Percentiles rank a stretch among this genome's conserved stretches.
Conservation (phyloP, 306 rosid genomes). For the Astragalus membranaceus region DNA sequence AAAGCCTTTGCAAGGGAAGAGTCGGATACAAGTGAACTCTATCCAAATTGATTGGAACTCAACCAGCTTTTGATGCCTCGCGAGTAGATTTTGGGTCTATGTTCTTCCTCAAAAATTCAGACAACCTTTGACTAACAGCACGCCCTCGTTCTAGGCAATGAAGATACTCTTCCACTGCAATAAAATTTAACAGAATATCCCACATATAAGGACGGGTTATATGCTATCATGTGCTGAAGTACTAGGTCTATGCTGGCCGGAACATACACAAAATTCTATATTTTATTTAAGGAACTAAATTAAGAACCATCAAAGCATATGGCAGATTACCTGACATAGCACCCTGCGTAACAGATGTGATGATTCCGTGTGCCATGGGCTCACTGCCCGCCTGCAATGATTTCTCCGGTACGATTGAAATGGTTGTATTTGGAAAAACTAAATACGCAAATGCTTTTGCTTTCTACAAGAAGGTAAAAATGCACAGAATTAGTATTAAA, state of each 20-base stretch:
- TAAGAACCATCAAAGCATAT: not conserved
- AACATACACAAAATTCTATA: not conserved
- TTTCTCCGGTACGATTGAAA: constrained; percentile 45
- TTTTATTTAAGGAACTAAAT: not conserved
- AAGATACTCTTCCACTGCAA: constrained; percentile 73
- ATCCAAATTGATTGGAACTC: constrained; percentile 11
- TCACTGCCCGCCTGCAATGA: constrained; percentile 37
- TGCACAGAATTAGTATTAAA: constrained; percentile 18
- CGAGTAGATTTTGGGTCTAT: constrained; percentile 40
- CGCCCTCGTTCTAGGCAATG: constrained; percentile 86
- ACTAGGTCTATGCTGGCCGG: not conserved
- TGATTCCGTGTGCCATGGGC: constrained; percentile 72
- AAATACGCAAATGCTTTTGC: constrained; percentile 71
- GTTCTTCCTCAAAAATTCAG: constrained; percentile 68
- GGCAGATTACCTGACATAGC: constrained; percentile 70
- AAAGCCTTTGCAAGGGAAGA: not conserved
- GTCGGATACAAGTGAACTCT: not conserved
- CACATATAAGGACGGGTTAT: not conserved
- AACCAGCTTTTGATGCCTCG: constrained; percentile 35
- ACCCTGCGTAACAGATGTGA: constrained; percentile 87
- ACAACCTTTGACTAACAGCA: constrained; percentile 64
- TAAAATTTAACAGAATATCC: constrained; percentile 18
- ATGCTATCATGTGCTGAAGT: not conserved
- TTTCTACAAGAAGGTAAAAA: constrained; percentile 46
- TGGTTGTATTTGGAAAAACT: constrained; percentile 73